Base-by-base conservation (phyloP, 1,284 basidiomycete species). In the Psilocybe mexicana region DNA sequence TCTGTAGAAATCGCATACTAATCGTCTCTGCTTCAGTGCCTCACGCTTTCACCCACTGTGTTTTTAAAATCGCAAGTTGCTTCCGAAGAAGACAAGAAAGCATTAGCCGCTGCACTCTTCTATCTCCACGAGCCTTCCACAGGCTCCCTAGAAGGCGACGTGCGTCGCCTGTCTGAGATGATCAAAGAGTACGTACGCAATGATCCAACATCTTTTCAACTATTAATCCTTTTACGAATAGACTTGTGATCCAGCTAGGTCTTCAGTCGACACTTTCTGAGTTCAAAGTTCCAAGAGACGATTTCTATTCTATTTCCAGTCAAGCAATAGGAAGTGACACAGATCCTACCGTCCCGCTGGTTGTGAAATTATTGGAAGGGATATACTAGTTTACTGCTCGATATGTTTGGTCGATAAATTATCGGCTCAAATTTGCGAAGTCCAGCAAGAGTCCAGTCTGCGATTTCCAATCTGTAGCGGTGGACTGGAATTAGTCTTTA, bases 31-130 rank as follows among this genome's bases (percentile, higher is more conserved):
- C 25, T 48, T 51, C 8, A 62, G 88, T 93, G 92, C 70, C 74
- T 93, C 51, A 93, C 92, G 1, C 81, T 94, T 30, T 79, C 85
- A 0, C 79, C 86, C 0, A 83, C 84, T 33, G 81, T 92, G 23
- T 74, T 70, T 1, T 72, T 90, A 26, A 80, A 88, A 69, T 79
- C 86, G 0, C 76, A 81, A 57, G 68, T 79, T 25, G 82, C 80
- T 1, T 80, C 81, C 1, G 68, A 78, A 30, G 80, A 83, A 54
- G 80, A 89, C 65, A 88, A 87, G 68, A 76, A 82, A 57, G 75
- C 74, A 59, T 77, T 89, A 2, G 80, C 86, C 2, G 73, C 74
- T 35, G 73, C 81, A 0, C 71, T 89, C 26, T 83, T 82, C 65
- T 80, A 87, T 66, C 72, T 89, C 25, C 74, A 74, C 28, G 73